Base-by-base conservation (phyloP, 2,329 filamentous ascomycete species). In the Cryphonectria radicalis region DNA sequence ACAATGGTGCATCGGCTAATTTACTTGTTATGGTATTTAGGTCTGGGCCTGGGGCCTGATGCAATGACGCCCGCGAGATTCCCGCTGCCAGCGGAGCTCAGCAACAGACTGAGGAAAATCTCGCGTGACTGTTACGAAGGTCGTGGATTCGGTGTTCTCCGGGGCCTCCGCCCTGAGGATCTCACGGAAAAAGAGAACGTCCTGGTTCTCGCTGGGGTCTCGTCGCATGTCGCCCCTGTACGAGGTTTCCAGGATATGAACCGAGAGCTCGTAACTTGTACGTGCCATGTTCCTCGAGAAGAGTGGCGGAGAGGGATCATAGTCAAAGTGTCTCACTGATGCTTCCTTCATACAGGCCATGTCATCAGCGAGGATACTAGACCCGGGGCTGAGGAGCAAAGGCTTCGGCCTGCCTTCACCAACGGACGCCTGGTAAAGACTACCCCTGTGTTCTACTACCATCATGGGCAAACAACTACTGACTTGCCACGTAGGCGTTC, bases 301-400 rank as follows among this genome's bases (percentile, higher is more conserved):
- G n/a, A 25, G 11, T 22, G 11, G n/a, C 28, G 50, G n/a, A 17
- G 14, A 55, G 1, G 50, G 4, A 43, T 17, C 14, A 22, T 5
- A 1, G 19, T 17, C 7, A 11, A 22, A 55, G 3, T 25, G n/a
- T 25, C n/a, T 13, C n/a, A 57, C 53, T 57, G 25, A 11, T n/a
- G 22, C 10, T 32, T 25, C 53, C 10, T 32, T 25, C 53, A 11
- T 57, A 17, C 19, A 57, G 53, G 53, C 25, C 53, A 57, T 57
- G 53, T 57, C 13, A 57, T 57, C 25, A 57, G 53, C 53, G 53
- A 57, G 53, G 53, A 57, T 14, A 57, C 53, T 5, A 59, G 55
- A 4, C 55, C 55, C 3, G 55, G 55, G 13, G 25, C 55, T 3
- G 14, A 17, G 14, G 55, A 59, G 55, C 55, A 59, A 28, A 59